These are phyloP conservation scores for Mrakia hoshinonis DNA, from an alignment of 768 basidiomycete genomes.

Conservation along the genomic window DNA sequence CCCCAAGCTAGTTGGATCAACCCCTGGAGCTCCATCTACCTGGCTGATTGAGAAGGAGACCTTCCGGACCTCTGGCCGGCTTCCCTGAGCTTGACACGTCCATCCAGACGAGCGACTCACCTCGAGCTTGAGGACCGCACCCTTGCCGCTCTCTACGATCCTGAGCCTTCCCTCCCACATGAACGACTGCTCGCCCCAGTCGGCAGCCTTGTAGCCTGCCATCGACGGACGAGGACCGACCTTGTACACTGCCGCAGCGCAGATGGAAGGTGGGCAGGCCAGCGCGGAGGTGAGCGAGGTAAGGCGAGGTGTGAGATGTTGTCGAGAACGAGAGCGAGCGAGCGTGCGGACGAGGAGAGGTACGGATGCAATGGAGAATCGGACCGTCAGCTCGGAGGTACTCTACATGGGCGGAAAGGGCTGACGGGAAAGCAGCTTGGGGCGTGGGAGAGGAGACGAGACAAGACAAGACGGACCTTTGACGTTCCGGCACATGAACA, in stretches of 20 bases:
- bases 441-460: slow-evolving; percentile 17
- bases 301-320: no score
- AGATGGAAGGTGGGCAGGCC: no score
- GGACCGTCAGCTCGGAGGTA: no score
- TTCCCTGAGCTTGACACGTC: background rate
- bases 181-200: slow-evolving; percentile 83
- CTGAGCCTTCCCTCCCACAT: slow-evolving; percentile 88
- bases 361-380: no score
- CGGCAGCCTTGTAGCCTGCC: slow-evolving; percentile 82
- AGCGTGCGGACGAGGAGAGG: no score
- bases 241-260: slow-evolving; percentile 60
- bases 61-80: background rate
- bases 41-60: no score
- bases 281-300: slow-evolving; percentile 28
- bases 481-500: slow-evolving; percentile 82
- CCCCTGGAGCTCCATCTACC: no score
- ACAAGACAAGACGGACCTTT: slow-evolving; percentile 52
- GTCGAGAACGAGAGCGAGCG: no score
- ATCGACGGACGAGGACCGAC: slow-evolving; percentile 78
- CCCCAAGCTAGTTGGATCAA: no score
- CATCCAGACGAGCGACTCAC: slow-evolving; percentile 45
- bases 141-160: slow-evolving; percentile 65
- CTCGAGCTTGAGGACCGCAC: slow-evolving; percentile 67
- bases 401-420: no score
- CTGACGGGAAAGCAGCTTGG: slow-evolving; percentile 30